Evolutionary conservation across 2,329 filamentous ascomycete species (phyloP), one percentile per base, ranked within the genome.

Genomic region (Ceratocystis destructans): DNA sequence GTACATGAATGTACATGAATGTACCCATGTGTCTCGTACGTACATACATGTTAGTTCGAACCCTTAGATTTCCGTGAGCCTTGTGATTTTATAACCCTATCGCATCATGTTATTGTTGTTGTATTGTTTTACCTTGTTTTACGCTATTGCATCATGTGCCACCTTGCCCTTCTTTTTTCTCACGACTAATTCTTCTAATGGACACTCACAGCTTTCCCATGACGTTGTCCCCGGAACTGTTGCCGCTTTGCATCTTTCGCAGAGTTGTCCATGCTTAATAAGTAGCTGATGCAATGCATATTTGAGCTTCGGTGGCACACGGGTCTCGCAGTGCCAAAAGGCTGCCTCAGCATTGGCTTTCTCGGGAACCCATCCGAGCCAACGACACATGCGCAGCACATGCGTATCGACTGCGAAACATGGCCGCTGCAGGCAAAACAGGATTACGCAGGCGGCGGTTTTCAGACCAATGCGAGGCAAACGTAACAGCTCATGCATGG

Each of bases 341-440:
- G 78, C 77, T 55, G 79, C 74, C 63, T 82, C 76, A 12, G 77
- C 73, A 17, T 71, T 77, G 1, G 79, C 77, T 12, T 75, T 76
- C 1, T 72, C 70, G 1, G 87, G 88, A 7, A 79, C 76, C 82
- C 82, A 84, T 1, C 77, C 76, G 17, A 84, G 74, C 77, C 81
- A 81, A 61, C 75, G 78, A 55, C 78, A 78, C 67, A 82, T 75
- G 25, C 80, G 77, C 70, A 77, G 77, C 46, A 83, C 81, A 69
- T 84, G 82, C 0, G 82, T 84, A 70, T 84, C 82, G 1, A 84
- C 81, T 0, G 82, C 81, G 70, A 84, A 83, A 70, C 79, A 79
- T 2, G 80, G 79, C 33, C 76, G 73, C 67, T 77, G 77, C 62
- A 84, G 74, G 70, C 79, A 82, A 71, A 84, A 84, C 10, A 84